A percentile compares a stretch with the other conserved stretches of the same genome.
Evolutionary conservation across 441 rosid species (phyloP).

Genomic region (Mallotus japonicus): DNA sequence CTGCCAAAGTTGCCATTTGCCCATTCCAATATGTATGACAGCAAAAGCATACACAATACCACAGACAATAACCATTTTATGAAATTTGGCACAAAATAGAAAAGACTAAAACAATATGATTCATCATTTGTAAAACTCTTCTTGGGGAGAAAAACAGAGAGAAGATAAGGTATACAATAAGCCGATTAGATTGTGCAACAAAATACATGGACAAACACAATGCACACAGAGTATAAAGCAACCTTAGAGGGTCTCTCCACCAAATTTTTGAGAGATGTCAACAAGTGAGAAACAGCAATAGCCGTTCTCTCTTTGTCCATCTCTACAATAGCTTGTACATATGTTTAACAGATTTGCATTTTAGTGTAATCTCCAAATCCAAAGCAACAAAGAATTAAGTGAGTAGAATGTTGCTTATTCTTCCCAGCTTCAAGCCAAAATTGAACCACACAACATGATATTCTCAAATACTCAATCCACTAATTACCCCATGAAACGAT

Average conservation of each 20-base stretch:
- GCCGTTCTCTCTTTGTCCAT: background rate
- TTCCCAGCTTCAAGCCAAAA: background rate
- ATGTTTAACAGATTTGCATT: background rate
- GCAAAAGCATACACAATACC: background rate
- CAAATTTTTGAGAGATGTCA: background rate
- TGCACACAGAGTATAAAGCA: background rate
- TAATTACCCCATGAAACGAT: background rate
- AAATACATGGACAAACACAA: slow-evolving; percentile 2
- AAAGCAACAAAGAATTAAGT: background rate
- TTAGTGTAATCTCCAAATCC: background rate
- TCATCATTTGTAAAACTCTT: background rate
- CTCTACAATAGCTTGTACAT: background rate
- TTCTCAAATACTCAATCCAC: slow-evolving; percentile 8
- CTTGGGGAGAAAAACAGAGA: slow-evolving; percentile 8
- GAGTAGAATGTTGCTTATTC: background rate
- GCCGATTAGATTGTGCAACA: background rate
- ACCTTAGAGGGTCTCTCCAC: background rate
- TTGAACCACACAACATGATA: background rate
- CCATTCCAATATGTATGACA: background rate
- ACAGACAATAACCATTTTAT: background rate
- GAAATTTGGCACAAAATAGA: background rate
- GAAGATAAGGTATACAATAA: background rate
- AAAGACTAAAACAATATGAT: background rate
- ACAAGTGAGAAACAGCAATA: background rate
- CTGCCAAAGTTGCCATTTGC: background rate